Conservation (phyloP, 768 basidiomycete genomes). For the Coprinopsis strossmayeri region DNA sequence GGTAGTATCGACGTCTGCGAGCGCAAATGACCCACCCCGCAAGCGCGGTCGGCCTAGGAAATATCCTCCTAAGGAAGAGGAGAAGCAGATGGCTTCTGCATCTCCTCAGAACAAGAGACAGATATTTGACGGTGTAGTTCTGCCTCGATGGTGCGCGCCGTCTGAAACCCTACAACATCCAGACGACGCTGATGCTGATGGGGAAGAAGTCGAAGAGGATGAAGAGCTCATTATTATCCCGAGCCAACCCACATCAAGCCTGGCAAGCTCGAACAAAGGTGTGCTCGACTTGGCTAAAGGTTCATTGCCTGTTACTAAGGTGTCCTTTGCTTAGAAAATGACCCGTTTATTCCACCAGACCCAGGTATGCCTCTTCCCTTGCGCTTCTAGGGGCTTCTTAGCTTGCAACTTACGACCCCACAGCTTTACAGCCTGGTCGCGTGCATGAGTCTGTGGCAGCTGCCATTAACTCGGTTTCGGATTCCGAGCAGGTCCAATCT, state of each 20-base stretch:
- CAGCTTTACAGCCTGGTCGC: not conserved
- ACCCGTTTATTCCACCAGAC: not conserved
- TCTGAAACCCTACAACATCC: conserved; percentile 31
- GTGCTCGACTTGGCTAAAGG: not conserved
- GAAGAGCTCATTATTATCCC: conserved; percentile 44
- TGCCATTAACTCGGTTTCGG: not conserved
- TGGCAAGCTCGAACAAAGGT: conserved; percentile 2
- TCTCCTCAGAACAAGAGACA: not conserved
- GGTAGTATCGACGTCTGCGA: not conserved
- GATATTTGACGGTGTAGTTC: not conserved
- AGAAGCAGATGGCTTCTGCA: not conserved
- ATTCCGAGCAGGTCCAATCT: no score
- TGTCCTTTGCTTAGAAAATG: not conserved
- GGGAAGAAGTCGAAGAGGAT: conserved; percentile 44
- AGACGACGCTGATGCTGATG: conserved; percentile 8
- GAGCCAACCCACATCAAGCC: not conserved
- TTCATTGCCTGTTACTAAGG: not conserved
- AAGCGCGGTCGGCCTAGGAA: not conserved
- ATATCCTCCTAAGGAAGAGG: not conserved
- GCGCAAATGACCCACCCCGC: not conserved
- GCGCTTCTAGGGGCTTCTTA: not conserved
- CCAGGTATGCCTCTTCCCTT: not conserved
- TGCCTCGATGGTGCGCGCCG: conserved; percentile 24
- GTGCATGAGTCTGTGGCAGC: not conserved
- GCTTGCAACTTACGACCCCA: not conserved